phyloP scores from a whole-genome alignment of 2,329 filamentous ascomycete genomes.

The Xylariaceae sp. region DNA sequence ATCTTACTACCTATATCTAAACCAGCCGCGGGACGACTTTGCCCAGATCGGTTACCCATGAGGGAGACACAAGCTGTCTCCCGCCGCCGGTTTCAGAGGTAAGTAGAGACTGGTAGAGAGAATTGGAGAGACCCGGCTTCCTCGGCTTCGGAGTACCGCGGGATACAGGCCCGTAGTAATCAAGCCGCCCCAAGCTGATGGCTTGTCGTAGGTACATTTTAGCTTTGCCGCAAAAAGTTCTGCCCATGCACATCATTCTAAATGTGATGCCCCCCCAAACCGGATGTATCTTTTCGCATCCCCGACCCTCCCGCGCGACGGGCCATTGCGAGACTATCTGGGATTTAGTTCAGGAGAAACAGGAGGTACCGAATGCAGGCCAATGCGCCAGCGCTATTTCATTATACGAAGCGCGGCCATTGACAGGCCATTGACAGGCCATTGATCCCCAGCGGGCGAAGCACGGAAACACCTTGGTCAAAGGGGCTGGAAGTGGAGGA shows the following conservation, averaged over 20 bases:
- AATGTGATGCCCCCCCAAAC: constrained; percentile 20
- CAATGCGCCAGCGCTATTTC: constrained; percentile 11
- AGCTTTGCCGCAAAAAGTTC: constrained; percentile 30
- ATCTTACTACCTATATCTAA: constrained; percentile 6
- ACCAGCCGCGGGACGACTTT: constrained; percentile 3
- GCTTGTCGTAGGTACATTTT: constrained; percentile 20
- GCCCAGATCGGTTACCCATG: background rate
- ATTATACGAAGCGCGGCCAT: constrained; percentile 10
- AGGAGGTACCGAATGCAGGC: constrained; percentile 27
- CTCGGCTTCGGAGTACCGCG: constrained; percentile 9
- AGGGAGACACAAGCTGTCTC: background rate
- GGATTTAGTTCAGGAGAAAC: constrained; percentile 30
- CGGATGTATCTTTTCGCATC: constrained; percentile 37
- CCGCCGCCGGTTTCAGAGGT: background rate
- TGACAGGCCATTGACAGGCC: background rate
- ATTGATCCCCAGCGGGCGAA: background rate
- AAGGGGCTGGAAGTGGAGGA: constrained; percentile 1
- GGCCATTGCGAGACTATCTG: constrained; percentile 32
- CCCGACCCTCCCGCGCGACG: constrained; percentile 38
- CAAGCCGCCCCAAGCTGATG: constrained; percentile 7
- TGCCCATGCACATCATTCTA: constrained; percentile 36
- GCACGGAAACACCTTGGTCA: constrained; percentile 9
- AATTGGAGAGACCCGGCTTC: constrained; percentile 3
- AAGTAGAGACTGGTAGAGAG: background rate
- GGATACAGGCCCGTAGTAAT: constrained; percentile 1